These are phyloP conservation scores for Penicillium canariense DNA, from an alignment of 495 filamentous ascomycete species.

Conservation along the genomic window DNA sequence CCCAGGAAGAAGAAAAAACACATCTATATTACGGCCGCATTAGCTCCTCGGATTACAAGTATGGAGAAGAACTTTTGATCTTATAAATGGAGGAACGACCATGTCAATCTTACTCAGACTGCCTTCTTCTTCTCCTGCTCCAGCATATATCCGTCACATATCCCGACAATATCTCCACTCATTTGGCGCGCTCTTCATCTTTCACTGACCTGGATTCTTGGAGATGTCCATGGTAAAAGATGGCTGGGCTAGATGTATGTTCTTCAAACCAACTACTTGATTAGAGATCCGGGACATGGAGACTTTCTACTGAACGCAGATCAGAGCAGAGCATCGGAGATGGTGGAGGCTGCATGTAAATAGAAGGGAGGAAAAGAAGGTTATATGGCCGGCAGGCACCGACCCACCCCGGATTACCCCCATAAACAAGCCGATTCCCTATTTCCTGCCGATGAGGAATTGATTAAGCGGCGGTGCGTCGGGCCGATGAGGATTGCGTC, in stretches of 20 bases:
- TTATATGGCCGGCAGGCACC: background rate
- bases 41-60: background rate
- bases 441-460: conserved; percentile 12
- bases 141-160: conserved; percentile 24
- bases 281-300: background rate
- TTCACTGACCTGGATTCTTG: conserved; percentile 4
- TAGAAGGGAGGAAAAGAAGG: background rate
- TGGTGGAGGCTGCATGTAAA: no score
- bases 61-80: background rate
- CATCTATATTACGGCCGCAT: conserved; percentile 16
- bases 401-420: background rate
- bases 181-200: background rate
- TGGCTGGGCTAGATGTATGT: background rate
- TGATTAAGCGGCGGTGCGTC: conserved; percentile 11
- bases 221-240: conserved; percentile 7
- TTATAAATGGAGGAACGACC: conserved; percentile 41
- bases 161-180: conserved; percentile 20
- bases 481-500: conserved; percentile 14
- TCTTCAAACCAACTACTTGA: background rate
- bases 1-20: conserved; percentile 33
- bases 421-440: background rate
- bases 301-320: background rate
- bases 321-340: background rate
- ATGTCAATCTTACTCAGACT: conserved; percentile 50
- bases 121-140: conserved; percentile 44